A percentile compares a stretch with the other conserved stretches of the same genome.
phyloP scores from a whole-genome alignment of 179 eudicot species.

The Vitellaria paradoxa region DNA sequence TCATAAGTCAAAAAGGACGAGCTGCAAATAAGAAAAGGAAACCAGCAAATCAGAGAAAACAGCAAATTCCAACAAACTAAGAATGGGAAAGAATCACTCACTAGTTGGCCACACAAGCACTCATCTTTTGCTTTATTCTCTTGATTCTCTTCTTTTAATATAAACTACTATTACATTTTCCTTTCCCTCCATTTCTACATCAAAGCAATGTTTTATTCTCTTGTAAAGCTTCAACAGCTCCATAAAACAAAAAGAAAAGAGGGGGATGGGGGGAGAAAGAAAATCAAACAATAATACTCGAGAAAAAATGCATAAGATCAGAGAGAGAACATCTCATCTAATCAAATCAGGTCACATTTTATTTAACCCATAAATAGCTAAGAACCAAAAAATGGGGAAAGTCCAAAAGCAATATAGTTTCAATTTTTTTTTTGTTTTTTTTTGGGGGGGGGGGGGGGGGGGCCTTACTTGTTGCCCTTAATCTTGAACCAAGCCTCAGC shows the following conservation, averaged over 20 bases:
- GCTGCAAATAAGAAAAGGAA: neutral
- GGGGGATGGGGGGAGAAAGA: too few species aligned
- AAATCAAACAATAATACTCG: neutral
- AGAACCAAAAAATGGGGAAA: neutral
- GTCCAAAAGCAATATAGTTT: neutral
- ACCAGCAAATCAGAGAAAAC: constrained; percentile 5
- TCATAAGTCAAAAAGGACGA: too few species aligned
- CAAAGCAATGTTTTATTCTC: constrained; percentile 21
- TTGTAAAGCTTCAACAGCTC: neutral
- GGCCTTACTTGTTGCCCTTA: constrained; percentile 73
- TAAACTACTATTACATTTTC: constrained; percentile 25
- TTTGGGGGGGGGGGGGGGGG: too few species aligned
- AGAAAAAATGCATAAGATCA: neutral
- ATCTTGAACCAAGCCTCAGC: constrained; percentile 94
- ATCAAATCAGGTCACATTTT: neutral
- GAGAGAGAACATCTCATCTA: neutral
- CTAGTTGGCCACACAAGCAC: constrained; percentile 14
- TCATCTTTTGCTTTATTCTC: constrained; percentile 36
- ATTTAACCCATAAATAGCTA: neutral
- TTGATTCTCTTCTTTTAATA: constrained; percentile 39
- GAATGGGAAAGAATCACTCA: too few species aligned
- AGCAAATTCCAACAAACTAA: too few species aligned
- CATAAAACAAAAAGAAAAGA: neutral
- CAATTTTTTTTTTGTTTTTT: neutral
- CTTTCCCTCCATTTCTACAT: constrained; percentile 23